These are phyloP conservation scores for Malus sieversii DNA, from an alignment of 306 rosid species.

Conservation along the genomic window DNA sequence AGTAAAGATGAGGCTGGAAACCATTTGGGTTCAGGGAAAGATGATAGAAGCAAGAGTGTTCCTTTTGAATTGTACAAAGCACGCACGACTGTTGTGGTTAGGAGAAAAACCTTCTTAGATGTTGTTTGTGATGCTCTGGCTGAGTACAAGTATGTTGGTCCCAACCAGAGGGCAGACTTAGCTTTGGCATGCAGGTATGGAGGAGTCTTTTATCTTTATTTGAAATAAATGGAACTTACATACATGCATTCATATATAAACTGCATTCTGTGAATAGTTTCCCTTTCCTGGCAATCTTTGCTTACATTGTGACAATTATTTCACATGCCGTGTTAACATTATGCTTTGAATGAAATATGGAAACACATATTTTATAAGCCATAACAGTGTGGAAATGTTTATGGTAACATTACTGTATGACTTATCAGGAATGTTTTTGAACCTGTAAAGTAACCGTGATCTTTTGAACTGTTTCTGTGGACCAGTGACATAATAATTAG, in stretches of 20 bases:
- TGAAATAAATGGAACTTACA: neutral
- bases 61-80: slow-evolving; percentile 84
- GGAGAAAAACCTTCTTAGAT: slow-evolving; percentile 57
- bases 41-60: slow-evolving; percentile 32
- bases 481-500: neutral
- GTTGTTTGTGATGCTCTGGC: slow-evolving; percentile 77
- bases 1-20: slow-evolving; percentile 27
- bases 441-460: neutral
- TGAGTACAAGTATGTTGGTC: slow-evolving; percentile 85
- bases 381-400: neutral
- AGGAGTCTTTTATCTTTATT: slow-evolving; percentile 9
- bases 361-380: neutral
- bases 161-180: slow-evolving; percentile 82
- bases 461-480: neutral
- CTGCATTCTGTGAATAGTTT: neutral
- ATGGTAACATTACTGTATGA: neutral
- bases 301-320: neutral
- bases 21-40: slow-evolving; percentile 26
- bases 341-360: neutral
- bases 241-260: neutral
- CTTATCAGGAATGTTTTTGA: neutral
- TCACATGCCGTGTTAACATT: neutral
- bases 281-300: neutral
- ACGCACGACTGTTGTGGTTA: slow-evolving; percentile 60
- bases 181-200: slow-evolving; percentile 78